A percentile compares a stretch with the other conserved stretches of the same genome.
These are phyloP conservation scores for Hanseniaspora pseudoguilliermondii DNA, from an alignment of 805 yeast genomes.

Conservation along the genomic window DNA sequence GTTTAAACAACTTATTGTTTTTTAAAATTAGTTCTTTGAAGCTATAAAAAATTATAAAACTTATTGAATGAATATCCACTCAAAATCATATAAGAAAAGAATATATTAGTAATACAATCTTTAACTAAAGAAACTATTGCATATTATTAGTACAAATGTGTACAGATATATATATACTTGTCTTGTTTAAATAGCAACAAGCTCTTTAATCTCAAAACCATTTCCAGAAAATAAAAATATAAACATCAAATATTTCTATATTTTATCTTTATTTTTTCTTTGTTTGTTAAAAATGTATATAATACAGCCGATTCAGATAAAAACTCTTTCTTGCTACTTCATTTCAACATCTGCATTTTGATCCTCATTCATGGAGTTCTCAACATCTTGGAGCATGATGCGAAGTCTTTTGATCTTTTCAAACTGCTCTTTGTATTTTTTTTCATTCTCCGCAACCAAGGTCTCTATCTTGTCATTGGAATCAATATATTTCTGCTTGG, in stretches of 20 bases:
- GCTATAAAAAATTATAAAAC: neutral
- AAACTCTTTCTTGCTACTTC: neutral
- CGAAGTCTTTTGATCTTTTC: neutral
- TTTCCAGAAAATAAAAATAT: constrained; percentile 6
- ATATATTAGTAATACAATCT: neutral
- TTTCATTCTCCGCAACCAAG: neutral
- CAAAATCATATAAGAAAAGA: neutral
- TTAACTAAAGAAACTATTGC: neutral
- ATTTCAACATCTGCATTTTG: neutral
- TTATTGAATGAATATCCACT: neutral
- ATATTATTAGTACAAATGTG: neutral
- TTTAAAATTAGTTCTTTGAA: constrained; percentile 1
- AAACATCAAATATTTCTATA: neutral
- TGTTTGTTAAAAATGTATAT: no score
- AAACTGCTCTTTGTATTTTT: neutral
- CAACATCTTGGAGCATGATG: neutral
- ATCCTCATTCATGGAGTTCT: neutral
- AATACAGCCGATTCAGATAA: no score
- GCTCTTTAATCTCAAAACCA: constrained; percentile 1
- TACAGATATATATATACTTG: constrained; percentile 3
- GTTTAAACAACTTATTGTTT: constrained; percentile 43
- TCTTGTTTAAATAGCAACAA: constrained; percentile 7
- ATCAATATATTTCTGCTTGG: neutral
- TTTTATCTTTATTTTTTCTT: no score
- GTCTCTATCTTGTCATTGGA: neutral